Conservation (phyloP, 495 filamentous ascomycete genomes). For the Corynascus novoguineensis region DNA sequence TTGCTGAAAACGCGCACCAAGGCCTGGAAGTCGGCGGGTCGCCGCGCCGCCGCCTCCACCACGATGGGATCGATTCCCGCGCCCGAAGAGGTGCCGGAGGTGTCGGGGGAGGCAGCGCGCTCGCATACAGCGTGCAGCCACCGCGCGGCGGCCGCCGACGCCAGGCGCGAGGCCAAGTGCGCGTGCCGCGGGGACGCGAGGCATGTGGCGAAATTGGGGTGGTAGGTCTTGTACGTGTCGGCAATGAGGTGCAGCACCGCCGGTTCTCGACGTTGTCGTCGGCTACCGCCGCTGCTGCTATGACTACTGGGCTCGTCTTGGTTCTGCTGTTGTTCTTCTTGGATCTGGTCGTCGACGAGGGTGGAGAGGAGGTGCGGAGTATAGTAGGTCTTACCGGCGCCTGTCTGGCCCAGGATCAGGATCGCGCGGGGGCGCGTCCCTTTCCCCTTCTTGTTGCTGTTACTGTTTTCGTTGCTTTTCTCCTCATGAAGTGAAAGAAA, state of each 20-base stretch:
- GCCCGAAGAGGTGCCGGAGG: too few relatives aligned
- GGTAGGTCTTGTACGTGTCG: conserved; percentile 43
- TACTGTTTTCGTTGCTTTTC: not conserved
- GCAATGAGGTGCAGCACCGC: conserved; percentile 36
- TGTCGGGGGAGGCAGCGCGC: too few relatives aligned
- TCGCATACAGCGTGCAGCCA: conserved; percentile 34
- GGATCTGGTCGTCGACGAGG: not conserved
- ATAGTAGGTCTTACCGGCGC: conserved; percentile 38
- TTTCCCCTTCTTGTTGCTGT: not conserved
- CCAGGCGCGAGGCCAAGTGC: conserved; percentile 25
- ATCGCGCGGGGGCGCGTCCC: conserved; percentile 36
- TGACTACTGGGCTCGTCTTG: too few relatives aligned
- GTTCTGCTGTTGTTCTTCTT: too few relatives aligned
- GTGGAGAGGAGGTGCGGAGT: conserved; percentile 27
- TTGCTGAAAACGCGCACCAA: conserved; percentile 22
- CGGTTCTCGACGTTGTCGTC: too few relatives aligned
- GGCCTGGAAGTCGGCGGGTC: conserved; percentile 27
- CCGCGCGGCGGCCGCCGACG: conserved; percentile 26
- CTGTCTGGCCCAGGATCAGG: conserved; percentile 39
- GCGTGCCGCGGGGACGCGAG: conserved; percentile 12
- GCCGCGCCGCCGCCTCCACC: conserved; percentile 33
- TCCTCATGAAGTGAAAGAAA: conserved; percentile 7
- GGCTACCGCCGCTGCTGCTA: too few relatives aligned
- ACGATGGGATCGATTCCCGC: conserved; percentile 24
- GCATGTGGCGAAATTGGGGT: conserved; percentile 28